Base-by-base conservation (phyloP, 208 protist genomes). In the Trypanosoma platydactyli region DNA sequence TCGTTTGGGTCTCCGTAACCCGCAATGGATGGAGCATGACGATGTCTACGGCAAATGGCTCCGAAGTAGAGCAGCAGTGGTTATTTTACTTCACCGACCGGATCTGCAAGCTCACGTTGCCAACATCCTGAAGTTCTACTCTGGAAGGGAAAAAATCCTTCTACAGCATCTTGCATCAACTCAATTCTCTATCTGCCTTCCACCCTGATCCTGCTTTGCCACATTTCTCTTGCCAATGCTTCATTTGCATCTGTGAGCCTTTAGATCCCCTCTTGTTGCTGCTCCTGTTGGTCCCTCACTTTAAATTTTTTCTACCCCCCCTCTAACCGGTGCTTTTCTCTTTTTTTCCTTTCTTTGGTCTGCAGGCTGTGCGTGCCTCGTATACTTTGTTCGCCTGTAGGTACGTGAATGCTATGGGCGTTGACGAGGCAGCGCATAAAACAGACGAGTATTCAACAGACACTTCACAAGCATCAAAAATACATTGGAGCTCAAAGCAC, bases 401-500 rank as follows among this genome's bases (percentile, higher is more conserved):
- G n/a, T n/a, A 15, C 40, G 24, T 13, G 33, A 9, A 71, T 71
- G 65, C 44, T 1, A 33, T 64, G 54, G 65, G 54, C 65, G n/a
- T 53, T 64, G 27, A 71, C 42, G 25, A 48, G 40, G 25, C n/a
- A 42, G 6, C 29, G 33, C 22, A 64, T 71, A 27, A 51, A 1
- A 18, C 50, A 44, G 22, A 20, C 56, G 29, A 35, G 58, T 27
- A 18, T 71, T 50, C 44, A 42, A 30, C 56, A 51, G 27, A 9
- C 53, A 40, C 56, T 71, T 64, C 65, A 64, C 24, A 62, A 40
- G 18, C 56, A 64, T 52, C 54, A 64, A 30, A 24, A 71, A 33
- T 40, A 1, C n/a, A 71, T 71, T 50, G 16, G 46, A 38, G 65
- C 65, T 50, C 35, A 71, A 64, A 71, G 65, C 20, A 25, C n/a